These are phyloP conservation scores for Syncephalastrum sp. DNA, from an alignment of 371 early-diverging fungal species.

Conservation along the genomic window DNA sequence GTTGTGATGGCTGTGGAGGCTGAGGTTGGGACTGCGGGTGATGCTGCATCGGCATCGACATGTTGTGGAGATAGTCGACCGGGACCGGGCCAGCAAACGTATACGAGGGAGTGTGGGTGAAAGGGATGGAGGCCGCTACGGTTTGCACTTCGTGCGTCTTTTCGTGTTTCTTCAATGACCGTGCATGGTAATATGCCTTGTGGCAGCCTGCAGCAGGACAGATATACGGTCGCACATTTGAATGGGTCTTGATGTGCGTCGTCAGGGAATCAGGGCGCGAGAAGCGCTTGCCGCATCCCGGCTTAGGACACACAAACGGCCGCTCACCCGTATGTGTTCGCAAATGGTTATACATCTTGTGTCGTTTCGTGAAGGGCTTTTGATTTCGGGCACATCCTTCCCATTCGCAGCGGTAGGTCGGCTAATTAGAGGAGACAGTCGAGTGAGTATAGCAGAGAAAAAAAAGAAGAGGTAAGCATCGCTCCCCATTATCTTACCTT, in stretches of 20 bases:
- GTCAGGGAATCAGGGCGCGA: conserved; percentile 87
- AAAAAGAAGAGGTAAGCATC: neutral
- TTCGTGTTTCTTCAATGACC: conserved; percentile 79
- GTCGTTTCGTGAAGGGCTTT: conserved; percentile 85
- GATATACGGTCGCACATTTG: conserved; percentile 70
- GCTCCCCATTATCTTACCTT: conserved; percentile 9
- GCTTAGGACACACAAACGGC: conserved; percentile 53
- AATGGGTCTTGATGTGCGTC: conserved; percentile 88
- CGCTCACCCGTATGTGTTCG: conserved; percentile 89
- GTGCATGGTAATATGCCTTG: conserved; percentile 79
- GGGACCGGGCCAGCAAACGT: conserved; percentile 14
- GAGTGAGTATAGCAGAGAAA: too few species aligned
- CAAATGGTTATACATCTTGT: conserved; percentile 87
- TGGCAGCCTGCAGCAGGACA: conserved; percentile 63
- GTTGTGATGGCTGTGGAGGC: neutral
- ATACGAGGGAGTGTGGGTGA: neutral
- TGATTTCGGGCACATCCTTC: conserved; percentile 71
- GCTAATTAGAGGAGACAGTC: conserved; percentile 15
- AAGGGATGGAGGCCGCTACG: conserved; percentile 3
- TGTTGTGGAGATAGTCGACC: conserved; percentile 13
- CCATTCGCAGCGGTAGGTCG: conserved; percentile 83
- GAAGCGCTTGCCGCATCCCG: conserved; percentile 79
- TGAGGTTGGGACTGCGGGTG: conserved; percentile 6
- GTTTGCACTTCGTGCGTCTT: conserved; percentile 49
- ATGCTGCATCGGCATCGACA: conserved; percentile 10